Evolutionary conservation across 2,329 filamentous ascomycete species (phyloP), one percentile per base, ranked within the genome.

Genomic region (Sclerotinia subarctica): DNA sequence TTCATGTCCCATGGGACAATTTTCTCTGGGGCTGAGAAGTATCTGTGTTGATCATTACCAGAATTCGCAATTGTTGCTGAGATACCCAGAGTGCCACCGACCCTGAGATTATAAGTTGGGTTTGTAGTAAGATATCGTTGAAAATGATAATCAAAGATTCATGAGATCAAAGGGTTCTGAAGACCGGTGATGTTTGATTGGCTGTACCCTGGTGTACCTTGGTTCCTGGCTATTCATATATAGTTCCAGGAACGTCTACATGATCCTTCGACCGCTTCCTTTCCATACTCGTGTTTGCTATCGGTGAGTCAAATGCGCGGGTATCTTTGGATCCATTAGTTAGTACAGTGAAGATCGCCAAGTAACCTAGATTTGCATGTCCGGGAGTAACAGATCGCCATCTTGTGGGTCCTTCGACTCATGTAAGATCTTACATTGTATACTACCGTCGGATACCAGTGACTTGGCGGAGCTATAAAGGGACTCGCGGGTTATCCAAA

Each of bases 11-110:
- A 57, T 57, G 32, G 53, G 53, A 35, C 17, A 32, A 32, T 54
- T 54, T 56, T 56, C 21, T 57, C 54, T 57, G 54, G 54, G 54
- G 54, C 54, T 56, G 54, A 24, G n/a, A 57, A 38, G 24, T 42
- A 32, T 57, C 54, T 15, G n/a, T 57, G 54, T 42, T 57, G 54
- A 38, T 57, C 32, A 42, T 57, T 17, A 3, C 15, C 7, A 19
- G n/a, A 17, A 38, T 42, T 13, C 11, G 21, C 13, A 17, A 11
- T 35, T 49, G 19, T 1, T 38, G 24, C 11, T 11, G 29, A 29
- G 11, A 42, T 44, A 21, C 35, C 60, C 49, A 49, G 60, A 54
- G 24, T 64, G n/a, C 32, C 46, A 53, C 60, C 60, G 49, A 53
- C 5, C 24, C 46, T 19, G 49, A 52, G 32, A 52, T 53, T 24